A percentile compares a stretch with the other conserved stretches of the same genome.
These are phyloP conservation scores for Scleroderma bovista DNA, from an alignment of 768 basidiomycete species.

Conservation along the genomic window DNA sequence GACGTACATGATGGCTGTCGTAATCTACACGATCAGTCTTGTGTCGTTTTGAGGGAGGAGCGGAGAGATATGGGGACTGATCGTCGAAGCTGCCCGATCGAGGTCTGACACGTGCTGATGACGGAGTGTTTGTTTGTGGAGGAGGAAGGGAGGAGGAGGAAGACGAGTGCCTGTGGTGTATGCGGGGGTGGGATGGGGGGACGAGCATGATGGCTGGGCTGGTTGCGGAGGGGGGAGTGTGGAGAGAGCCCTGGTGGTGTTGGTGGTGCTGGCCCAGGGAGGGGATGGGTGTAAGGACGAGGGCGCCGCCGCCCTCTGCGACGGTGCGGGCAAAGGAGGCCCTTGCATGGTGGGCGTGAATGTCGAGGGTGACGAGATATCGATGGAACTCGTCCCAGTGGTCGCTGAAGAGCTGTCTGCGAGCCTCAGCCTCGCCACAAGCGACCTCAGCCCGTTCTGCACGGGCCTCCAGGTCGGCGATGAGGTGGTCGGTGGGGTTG, in stretches of 20 bases:
- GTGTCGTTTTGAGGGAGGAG: conserved; percentile 44
- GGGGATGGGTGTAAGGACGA: conserved; percentile 34
- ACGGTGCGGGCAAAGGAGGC: conserved; percentile 42
- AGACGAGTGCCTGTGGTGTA: conserved; percentile 17
- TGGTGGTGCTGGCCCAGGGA: conserved; percentile 16
- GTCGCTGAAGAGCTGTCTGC: conserved; percentile 39
- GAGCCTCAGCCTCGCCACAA: conserved; percentile 51
- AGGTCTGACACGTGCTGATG: conserved; percentile 33
- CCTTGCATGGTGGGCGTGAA: conserved; percentile 45
- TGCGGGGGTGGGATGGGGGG: conserved; percentile 14
- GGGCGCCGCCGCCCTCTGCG: conserved; percentile 38
- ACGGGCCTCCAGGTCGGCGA: conserved; percentile 46
- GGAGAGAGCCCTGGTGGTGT: conserved; percentile 1
- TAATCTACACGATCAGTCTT: conserved; percentile 35
- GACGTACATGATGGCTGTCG: conserved; percentile 10
- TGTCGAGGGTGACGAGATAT: conserved; percentile 41
- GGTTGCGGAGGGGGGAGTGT: conserved; percentile 19
- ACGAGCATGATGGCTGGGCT: conserved; percentile 25
- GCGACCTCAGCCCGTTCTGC: conserved; percentile 44
- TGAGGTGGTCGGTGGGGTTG: conserved; percentile 23
- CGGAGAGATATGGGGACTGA: conserved; percentile 17
- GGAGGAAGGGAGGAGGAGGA: conserved; percentile 29
- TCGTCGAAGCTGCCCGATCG: conserved; percentile 41
- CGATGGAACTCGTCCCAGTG: conserved; percentile 47
- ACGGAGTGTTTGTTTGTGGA: conserved; percentile 32